These are phyloP conservation scores for Alternaria metachromatica DNA, from an alignment of 2,329 filamentous ascomycete species.

Conservation along the genomic window DNA sequence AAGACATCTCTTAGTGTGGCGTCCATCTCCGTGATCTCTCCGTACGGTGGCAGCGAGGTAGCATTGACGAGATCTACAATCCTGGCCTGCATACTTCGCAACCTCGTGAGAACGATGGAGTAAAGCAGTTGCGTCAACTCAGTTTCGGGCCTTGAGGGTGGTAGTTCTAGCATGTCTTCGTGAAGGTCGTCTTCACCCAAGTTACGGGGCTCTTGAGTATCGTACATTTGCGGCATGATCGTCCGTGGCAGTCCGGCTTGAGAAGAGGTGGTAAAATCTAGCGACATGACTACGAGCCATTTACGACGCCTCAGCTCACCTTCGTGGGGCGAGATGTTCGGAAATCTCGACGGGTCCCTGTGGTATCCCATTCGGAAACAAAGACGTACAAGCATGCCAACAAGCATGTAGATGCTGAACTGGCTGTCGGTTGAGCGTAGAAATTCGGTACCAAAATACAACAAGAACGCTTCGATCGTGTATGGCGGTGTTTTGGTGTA, in stretches of 20 bases:
- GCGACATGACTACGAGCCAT: conserved; percentile 61
- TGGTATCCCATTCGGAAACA: conserved; percentile 53
- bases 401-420: conserved; percentile 37
- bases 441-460: conserved; percentile 41
- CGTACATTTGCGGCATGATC: conserved; percentile 47
- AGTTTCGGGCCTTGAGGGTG: conserved; percentile 35
- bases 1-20: conserved; percentile 29
- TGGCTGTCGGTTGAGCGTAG: conserved; percentile 39
- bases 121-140: conserved; percentile 38
- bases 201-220: conserved; percentile 51
- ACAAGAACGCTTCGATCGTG: conserved; percentile 39
- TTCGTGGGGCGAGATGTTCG: conserved; percentile 59
- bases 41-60: conserved; percentile 35
- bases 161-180: conserved; percentile 43
- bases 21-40: conserved; percentile 38
- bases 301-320: conserved; percentile 66
- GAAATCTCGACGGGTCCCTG: conserved; percentile 48
- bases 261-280: conserved; percentile 49
- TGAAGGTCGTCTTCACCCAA: conserved; percentile 51
- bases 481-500: conserved; percentile 46
- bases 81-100: conserved; percentile 32
- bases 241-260: conserved; percentile 50
- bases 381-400: conserved; percentile 41
- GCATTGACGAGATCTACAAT: conserved; percentile 40
- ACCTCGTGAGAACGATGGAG: conserved; percentile 31